A percentile compares a stretch with the other conserved stretches of the same genome.
These are phyloP conservation scores for Phytopythium chamaehyphon DNA, from an alignment of 352 stramenopile species.

Conservation along the genomic window DNA sequence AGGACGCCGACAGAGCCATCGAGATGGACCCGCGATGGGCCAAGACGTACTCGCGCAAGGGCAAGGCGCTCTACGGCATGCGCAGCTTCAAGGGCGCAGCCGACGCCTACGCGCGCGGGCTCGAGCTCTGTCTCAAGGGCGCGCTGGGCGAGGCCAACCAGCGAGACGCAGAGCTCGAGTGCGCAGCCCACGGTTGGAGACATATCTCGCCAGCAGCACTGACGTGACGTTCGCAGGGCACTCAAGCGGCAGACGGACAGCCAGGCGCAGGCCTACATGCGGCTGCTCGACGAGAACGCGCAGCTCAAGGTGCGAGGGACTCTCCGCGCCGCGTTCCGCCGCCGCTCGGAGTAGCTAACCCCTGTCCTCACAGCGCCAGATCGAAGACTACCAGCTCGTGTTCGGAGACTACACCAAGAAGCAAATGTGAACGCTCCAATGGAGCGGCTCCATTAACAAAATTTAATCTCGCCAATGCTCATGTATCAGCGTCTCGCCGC, in stretches of 20 bases:
- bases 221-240: constrained; percentile 22
- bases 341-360: too few relatives aligned
- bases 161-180: constrained; percentile 73
- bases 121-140: constrained; percentile 71
- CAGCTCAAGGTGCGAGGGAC: constrained; percentile 64
- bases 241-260: constrained; percentile 63
- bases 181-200: constrained; percentile 4
- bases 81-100: constrained; percentile 58
- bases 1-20: constrained; percentile 60
- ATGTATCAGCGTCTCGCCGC: background rate
- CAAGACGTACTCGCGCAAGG: constrained; percentile 74
- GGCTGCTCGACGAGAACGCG: constrained; percentile 68
- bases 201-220: background rate
- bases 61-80: constrained; percentile 74
- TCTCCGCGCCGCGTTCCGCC: too few relatives aligned
- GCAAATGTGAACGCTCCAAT: constrained; percentile 38
- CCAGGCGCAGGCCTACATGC: constrained; percentile 68
- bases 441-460: too few relatives aligned
- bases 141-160: constrained; percentile 60
- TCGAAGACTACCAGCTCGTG: constrained; percentile 77
- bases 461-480: background rate
- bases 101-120: constrained; percentile 65
- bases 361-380: constrained; percentile 31
- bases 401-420: constrained; percentile 86
- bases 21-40: constrained; percentile 60